Percentiles rank a stretch among this genome's conserved stretches.
Conservation (phyloP, 257 asterid genomes). For the Nicotiana knightiana region DNA sequence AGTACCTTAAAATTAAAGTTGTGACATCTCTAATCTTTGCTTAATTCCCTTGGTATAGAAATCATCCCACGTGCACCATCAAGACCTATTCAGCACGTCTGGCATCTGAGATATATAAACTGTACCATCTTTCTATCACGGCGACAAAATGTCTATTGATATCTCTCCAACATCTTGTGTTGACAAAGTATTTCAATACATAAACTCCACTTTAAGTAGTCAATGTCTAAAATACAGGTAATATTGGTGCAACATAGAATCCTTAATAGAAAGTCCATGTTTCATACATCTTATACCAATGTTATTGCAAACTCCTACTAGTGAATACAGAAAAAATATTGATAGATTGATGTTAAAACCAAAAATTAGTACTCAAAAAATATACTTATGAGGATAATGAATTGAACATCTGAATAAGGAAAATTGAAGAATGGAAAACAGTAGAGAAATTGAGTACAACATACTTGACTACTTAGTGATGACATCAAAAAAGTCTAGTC, state of each 20-base stretch:
- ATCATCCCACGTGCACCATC: slow-evolving; percentile 99
- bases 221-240: too few species aligned
- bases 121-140: slow-evolving; percentile 89
- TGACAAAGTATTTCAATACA: not conserved
- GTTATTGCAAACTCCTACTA: not conserved
- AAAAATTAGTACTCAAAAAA: not conserved
- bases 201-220: not conserved
- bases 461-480: slow-evolving; percentile 84
- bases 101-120: slow-evolving; percentile 51
- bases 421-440: not conserved
- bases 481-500: slow-evolving; percentile 80
- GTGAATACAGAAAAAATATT: not conserved
- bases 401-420: not conserved
- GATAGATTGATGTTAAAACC: not conserved
- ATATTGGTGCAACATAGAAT: too few species aligned
- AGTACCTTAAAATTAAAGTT: not conserved
- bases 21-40: slow-evolving; percentile 70
- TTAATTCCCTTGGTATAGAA: slow-evolving; percentile 88
- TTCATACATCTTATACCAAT: too few species aligned
- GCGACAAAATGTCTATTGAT: slow-evolving; percentile 68
- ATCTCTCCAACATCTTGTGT: slow-evolving; percentile 69
- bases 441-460: slow-evolving; percentile 8
- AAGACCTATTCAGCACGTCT: slow-evolving; percentile 88
- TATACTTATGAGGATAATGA: not conserved
- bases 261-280: too few species aligned